phyloP scores from a whole-genome alignment of 495 filamentous ascomycete genomes.

The Xylaria grammica region DNA sequence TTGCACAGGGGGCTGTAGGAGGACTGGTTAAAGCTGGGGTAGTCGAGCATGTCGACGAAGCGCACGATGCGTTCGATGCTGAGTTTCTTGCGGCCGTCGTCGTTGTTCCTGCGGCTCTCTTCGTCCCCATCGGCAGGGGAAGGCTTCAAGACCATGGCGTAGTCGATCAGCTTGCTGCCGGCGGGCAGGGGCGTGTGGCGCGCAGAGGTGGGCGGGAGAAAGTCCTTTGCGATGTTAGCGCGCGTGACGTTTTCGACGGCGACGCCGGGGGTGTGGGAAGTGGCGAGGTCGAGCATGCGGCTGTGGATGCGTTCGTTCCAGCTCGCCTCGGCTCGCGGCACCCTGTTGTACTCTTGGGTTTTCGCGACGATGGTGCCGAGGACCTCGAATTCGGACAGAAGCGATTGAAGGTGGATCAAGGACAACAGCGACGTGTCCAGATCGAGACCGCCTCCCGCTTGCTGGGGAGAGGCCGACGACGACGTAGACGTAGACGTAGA shows the following conservation, averaged over 20 bases:
- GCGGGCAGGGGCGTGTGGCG: not conserved
- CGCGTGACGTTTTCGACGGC: not conserved
- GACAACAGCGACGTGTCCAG: too few species aligned
- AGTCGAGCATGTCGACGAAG: not conserved
- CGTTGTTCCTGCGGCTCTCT: too few species aligned
- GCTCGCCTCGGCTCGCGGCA: not conserved
- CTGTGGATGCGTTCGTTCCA: not conserved
- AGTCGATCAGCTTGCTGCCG: not conserved
- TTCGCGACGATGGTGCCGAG: not conserved
- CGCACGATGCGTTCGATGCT: not conserved
- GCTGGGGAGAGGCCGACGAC: too few species aligned
- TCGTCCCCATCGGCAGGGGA: too few species aligned
- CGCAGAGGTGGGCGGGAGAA: not conserved
- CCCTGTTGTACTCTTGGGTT: not conserved
- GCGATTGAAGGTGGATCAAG: too few species aligned
- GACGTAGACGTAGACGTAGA: too few species aligned
- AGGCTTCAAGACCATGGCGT: not conserved
- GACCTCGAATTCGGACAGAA: not conserved
- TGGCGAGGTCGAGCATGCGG: not conserved
- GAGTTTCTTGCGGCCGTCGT: not conserved
- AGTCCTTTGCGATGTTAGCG: not conserved
- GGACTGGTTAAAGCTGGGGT: not conserved
- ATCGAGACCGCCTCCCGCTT: too few species aligned
- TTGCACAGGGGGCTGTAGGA: not conserved
- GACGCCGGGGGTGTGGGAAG: not conserved